Base-by-base conservation (phyloP, 1,284 basidiomycete genomes). In the Farysia itapuensis region DNA sequence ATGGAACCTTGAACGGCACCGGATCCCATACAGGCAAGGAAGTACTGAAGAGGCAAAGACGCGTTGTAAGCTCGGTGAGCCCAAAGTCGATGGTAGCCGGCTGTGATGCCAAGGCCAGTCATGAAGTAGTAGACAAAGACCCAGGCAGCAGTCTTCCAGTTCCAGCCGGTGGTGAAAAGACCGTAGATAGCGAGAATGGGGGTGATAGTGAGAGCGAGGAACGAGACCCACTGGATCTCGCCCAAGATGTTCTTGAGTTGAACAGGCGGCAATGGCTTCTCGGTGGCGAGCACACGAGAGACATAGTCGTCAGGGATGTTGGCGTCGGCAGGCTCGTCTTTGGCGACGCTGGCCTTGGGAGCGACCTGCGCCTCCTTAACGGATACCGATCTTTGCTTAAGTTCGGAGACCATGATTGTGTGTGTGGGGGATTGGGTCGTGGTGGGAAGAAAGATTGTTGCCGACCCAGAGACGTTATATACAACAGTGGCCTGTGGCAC, bases 211-310 rank as follows among this genome's bases (percentile, higher is more conserved):
- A 75, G 61, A 6, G 64, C 60, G 41, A 67, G 40, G 57, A 66
- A 64, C n/a, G 72, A 74, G 38, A 75, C 69, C 70, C 72, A 75
- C 30, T 75, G 71, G 18, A 75, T 70, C 57, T 75, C 73, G 43
- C 31, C 50, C 13, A 75, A 43, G 24, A 75, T 57, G 52, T 72
- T 73, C 52, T 64, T 70, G 57, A 63, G 43, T 40, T 63, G 42
- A 9, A 75, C 31, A 7, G 72, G 73, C 4, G 73, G 72, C 18
- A 75, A 58, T 6, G 68, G 64, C 38, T 66, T 59, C 43, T 69
- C 64, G 22, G 52, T 56, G 33, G 52, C 49, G 13, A 68, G 56
- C 35, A 65, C 59, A 3, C 68, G 50, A 33, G 68, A 64, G 21
- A 71, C 68, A 35, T 71, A 71, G 50, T 71, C 68, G 37, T 71